Percentiles rank a stretch among this genome's conserved stretches.
Conservation (phyloP, 768 basidiomycete genomes). For the Boletales sp. region DNA sequence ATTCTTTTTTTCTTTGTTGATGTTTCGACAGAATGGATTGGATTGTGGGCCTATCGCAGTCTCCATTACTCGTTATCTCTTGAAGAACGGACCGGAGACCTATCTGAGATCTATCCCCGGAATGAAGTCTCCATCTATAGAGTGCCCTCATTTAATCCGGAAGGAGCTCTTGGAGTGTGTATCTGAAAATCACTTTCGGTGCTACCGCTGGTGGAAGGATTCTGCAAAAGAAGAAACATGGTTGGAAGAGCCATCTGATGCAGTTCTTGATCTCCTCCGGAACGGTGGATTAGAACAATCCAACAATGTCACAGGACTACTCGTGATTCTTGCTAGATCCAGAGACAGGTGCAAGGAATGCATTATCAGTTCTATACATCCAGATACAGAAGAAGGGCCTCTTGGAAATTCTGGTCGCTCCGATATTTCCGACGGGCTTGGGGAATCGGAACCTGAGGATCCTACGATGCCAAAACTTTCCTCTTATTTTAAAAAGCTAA, state of each 20-base stretch:
- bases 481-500: background rate
- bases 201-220: background rate
- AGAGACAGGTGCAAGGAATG: constrained; percentile 4
- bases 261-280: background rate
- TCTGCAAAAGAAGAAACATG: background rate
- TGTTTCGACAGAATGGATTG: background rate
- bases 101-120: background rate
- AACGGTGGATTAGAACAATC: constrained; percentile 1
- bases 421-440: background rate
- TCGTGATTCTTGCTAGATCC: background rate
- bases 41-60: constrained; percentile 4
- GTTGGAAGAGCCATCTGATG: constrained; percentile 1
- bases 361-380: background rate
- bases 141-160: background rate
- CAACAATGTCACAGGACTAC: background rate
- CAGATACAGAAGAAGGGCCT: too few relatives aligned
- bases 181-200: background rate
- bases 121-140: background rate
- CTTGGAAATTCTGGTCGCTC: background rate
- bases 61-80: background rate
- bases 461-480: background rate
- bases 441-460: background rate
- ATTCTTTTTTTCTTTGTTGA: background rate
- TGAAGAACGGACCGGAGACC: background rate
- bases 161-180: background rate